Conservation (phyloP, 495 filamentous ascomycete genomes). For the Hypoxylon rickii region DNA sequence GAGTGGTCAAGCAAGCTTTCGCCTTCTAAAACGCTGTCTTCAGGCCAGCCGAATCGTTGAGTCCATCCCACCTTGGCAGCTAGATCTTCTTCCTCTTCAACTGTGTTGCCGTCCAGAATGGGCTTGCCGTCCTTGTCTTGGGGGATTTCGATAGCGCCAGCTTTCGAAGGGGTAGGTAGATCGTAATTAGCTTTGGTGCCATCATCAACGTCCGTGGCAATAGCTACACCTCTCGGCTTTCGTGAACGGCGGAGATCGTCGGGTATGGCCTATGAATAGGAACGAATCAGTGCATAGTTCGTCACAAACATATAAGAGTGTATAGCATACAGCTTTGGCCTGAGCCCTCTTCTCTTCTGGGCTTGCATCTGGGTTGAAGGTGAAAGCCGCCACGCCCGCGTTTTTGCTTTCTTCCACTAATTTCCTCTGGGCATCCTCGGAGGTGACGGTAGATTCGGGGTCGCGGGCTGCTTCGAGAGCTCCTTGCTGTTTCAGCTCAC, state of each 20-base stretch:
- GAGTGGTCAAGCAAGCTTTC: conserved; percentile 82
- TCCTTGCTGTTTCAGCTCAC: conserved; percentile 79
- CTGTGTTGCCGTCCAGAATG: conserved; percentile 47
- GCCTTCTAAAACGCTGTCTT: conserved; percentile 54
- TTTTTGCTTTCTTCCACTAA: conserved; percentile 75
- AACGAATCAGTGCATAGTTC: conserved; percentile 3
- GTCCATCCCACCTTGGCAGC: conserved; percentile 83
- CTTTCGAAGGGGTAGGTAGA: conserved; percentile 74
- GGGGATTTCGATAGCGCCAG: conserved; percentile 56
- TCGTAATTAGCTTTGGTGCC: conserved; percentile 73
- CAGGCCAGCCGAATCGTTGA: conserved; percentile 73
- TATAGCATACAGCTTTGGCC: conserved; percentile 69
- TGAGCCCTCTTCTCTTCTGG: conserved; percentile 83
- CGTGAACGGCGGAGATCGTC: conserved; percentile 66
- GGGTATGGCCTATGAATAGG: conserved; percentile 44
- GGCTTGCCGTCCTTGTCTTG: conserved; percentile 52
- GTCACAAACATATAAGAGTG: background rate
- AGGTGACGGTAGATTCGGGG: conserved; percentile 67
- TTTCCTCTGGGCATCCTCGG: conserved; percentile 69
- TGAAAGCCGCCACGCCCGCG: conserved; percentile 76
- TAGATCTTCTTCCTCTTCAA: conserved; percentile 64
- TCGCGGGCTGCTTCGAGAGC: conserved; percentile 72
- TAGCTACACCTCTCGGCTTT: conserved; percentile 67
- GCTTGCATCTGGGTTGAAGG: conserved; percentile 85
- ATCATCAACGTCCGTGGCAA: conserved; percentile 77